A percentile compares a stretch with the other conserved stretches of the same genome.
These are phyloP conservation scores for Ustilago curta DNA, from an alignment of 1,284 basidiomycete species.

Conservation along the genomic window DNA sequence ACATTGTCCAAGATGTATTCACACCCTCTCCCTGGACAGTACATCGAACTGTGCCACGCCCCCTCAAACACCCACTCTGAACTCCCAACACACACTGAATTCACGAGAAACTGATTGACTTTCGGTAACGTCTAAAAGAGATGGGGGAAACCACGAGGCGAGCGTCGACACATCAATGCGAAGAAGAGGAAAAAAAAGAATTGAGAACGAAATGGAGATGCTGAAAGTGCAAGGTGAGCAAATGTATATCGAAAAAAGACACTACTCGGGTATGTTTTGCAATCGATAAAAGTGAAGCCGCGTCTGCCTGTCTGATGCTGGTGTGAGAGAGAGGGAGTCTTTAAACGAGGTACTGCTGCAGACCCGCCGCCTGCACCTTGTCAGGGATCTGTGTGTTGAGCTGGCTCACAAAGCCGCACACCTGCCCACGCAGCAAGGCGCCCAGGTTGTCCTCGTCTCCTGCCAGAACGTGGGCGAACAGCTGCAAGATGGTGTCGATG, in stretches of 20 bases:
- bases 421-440: constrained; percentile 71
- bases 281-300: constrained; percentile 6
- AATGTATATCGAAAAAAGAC: constrained; percentile 28
- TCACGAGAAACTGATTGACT: constrained; percentile 21
- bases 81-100: no score
- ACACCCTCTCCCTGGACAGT: background rate
- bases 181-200: constrained; percentile 8
- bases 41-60: background rate
- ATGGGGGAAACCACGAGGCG: constrained; percentile 2
- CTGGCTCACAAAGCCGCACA: constrained; percentile 76
- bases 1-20: constrained; percentile 7
- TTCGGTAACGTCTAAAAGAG: constrained; percentile 32
- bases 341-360: constrained; percentile 71
- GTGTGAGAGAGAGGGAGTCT: no score
- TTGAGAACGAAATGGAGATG: constrained; percentile 9
- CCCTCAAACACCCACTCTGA: background rate
- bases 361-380: constrained; percentile 81
- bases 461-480: constrained; percentile 85
- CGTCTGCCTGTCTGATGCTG: background rate
- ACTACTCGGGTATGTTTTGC: constrained; percentile 57
- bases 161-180: constrained; percentile 16
- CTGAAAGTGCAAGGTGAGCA: constrained; percentile 36
- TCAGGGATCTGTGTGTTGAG: constrained; percentile 80
- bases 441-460: constrained; percentile 64
- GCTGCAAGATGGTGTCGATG: constrained; percentile 83